A percentile compares a stretch with the other conserved stretches of the same genome.
These are phyloP conservation scores for Carnegiea gigantea DNA, from an alignment of 179 eudicot species.

Conservation along the genomic window DNA sequence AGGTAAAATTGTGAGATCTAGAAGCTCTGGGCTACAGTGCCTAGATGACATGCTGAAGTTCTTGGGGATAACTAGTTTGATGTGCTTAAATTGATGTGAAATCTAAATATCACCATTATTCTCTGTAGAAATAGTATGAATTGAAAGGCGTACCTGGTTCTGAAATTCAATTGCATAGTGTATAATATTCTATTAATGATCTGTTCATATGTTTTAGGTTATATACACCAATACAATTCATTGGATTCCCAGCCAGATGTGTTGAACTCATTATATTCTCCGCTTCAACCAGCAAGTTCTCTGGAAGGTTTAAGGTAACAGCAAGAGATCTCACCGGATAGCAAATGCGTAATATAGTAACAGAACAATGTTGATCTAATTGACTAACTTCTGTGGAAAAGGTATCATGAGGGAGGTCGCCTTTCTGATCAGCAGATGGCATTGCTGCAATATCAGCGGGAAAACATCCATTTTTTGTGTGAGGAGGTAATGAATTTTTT, in stretches of 20 bases:
- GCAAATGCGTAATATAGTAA: neutral
- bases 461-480: conserved; percentile 89
- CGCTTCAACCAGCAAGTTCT: conserved; percentile 85
- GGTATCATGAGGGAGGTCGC: conserved; percentile 92
- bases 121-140: neutral
- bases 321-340: neutral
- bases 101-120: neutral
- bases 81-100: neutral
- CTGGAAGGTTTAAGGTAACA: conserved; percentile 85
- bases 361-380: neutral
- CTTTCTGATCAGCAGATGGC: conserved; percentile 99
- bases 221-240: conserved; percentile 88
- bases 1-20: neutral
- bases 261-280: conserved; percentile 90
- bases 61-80: neutral
- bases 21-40: neutral
- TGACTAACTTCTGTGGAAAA: conserved; percentile 26
- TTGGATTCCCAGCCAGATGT: conserved; percentile 96
- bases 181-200: conserved; percentile 8
- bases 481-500: conserved; percentile 68
- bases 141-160: neutral
- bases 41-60: neutral
- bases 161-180: neutral
- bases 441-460: conserved; percentile 91
- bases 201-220: conserved; percentile 44